Percentiles rank a stretch among this genome's conserved stretches.
phyloP scores from a whole-genome alignment of 495 filamentous ascomycete species.

The Penicillium silybi region DNA sequence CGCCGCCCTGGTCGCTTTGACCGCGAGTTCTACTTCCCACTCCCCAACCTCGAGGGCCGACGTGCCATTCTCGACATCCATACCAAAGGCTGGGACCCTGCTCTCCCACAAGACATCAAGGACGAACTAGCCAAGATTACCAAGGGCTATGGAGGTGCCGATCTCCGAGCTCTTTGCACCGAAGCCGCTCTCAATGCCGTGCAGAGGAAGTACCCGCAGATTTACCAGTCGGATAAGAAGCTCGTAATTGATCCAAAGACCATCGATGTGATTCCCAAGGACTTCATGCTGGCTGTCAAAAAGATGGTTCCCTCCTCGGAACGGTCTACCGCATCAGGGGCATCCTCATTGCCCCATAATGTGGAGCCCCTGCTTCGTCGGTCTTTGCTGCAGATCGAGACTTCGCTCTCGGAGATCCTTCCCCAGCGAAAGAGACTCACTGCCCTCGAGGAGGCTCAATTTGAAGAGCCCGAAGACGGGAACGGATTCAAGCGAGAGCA shows the following conservation, averaged over 20 bases:
- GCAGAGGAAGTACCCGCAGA: slow-evolving; percentile 91
- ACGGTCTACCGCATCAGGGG: slow-evolving; percentile 75
- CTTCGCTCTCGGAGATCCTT: slow-evolving; percentile 68
- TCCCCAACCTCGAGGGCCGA: slow-evolving; percentile 75
- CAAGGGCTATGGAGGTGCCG: slow-evolving; percentile 95
- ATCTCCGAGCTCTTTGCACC: slow-evolving; percentile 89
- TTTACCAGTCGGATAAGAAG: slow-evolving; percentile 88
- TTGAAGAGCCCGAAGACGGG: slow-evolving; percentile 78
- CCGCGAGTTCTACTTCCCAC: slow-evolving; percentile 94
- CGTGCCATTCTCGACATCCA: slow-evolving; percentile 91
- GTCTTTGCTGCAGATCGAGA: slow-evolving; percentile 63
- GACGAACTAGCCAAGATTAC: slow-evolving; percentile 78
- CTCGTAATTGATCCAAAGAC: slow-evolving; percentile 79
- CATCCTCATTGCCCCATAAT: slow-evolving; percentile 67
- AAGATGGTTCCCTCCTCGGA: slow-evolving; percentile 95
- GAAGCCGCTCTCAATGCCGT: slow-evolving; percentile 99
- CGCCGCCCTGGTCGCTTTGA: slow-evolving; percentile 97
- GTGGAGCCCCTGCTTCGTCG: slow-evolving; percentile 78
- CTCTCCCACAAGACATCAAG: slow-evolving; percentile 72
- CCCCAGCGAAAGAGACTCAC: slow-evolving; percentile 81
- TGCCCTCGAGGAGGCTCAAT: slow-evolving; percentile 90
- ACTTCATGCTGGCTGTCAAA: slow-evolving; percentile 95
- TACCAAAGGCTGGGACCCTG: slow-evolving; percentile 86
- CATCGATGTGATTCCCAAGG: slow-evolving; percentile 80
- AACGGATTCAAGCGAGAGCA: slow-evolving; percentile 78